Evolutionary conservation across 225 moss, liverwort and hornwort genomes (phyloP).

Genomic region (Straminergon stramineum): DNA sequence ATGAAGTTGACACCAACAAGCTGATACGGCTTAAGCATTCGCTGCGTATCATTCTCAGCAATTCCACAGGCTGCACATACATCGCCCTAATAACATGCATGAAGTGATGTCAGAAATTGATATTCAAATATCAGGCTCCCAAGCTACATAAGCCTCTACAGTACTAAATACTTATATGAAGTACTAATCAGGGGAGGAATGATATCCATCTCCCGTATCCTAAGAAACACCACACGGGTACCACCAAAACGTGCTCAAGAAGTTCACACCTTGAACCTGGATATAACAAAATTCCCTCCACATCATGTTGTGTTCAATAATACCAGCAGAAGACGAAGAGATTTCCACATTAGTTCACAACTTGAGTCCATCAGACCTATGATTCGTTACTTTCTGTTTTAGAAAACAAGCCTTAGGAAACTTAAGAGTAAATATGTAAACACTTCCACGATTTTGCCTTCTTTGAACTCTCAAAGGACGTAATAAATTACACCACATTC

Average conservation of each 20-base stretch:
- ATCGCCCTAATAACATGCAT: constrained; percentile 45
- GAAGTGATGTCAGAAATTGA: not conserved
- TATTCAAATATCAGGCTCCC: not conserved
- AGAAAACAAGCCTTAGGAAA: not conserved
- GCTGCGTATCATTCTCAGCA: constrained; percentile 37
- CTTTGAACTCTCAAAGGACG: not conserved
- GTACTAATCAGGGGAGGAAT: not conserved
- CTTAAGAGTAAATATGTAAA: not conserved
- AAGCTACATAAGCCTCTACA: not conserved
- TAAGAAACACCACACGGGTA: not conserved
- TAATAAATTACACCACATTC: not conserved
- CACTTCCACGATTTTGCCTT: not conserved
- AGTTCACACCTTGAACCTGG: not conserved
- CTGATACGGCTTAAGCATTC: constrained; percentile 83
- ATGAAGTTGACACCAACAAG: constrained; percentile 97
- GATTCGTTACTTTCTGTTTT: not conserved
- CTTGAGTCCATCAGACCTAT: not conserved
- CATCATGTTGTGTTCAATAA: not conserved
- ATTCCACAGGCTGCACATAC: constrained; percentile 93
- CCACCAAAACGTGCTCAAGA: not conserved
- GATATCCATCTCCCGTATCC: not conserved
- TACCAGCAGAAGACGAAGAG: not conserved
- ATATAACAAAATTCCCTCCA: not conserved
- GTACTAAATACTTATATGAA: not conserved
- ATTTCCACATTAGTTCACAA: not conserved